Evolutionary conservation across 495 filamentous ascomycete species (phyloP), one percentile per base, ranked within the genome.

Genomic region (Xylaria longipes): DNA sequence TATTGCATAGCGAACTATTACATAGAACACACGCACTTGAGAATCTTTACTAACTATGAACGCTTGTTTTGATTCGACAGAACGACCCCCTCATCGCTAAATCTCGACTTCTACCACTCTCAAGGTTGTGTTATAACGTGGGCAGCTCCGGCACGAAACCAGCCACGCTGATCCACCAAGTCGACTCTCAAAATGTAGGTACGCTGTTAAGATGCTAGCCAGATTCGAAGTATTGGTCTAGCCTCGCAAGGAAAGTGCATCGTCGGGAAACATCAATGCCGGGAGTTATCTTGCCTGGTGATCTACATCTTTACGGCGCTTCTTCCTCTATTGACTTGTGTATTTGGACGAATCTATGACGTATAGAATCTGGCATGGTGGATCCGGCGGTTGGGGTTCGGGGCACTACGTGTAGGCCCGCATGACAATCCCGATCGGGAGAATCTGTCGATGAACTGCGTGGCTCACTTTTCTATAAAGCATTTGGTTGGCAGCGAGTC

Each of bases 331-430:
- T n/a, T n/a, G n/a, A n/a, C n/a, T n/a, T n/a, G n/a, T n/a, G n/a
- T n/a, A n/a, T n/a, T n/a, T n/a, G n/a, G n/a, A 17, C 9, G 27
- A 31, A 56, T 29, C 43, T 37, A 70, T 70, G 68, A 70, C 68
- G 68, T 62, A 70, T 62, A 43, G 3, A n/a, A 41, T 60, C 33
- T 48, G 9, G 14, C 33, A 25, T 33, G 45, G 68, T 52, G 68
- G 57, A 27, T n/a, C 68, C 17, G 17, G 29, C 57, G 56, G 68
- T 50, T 56, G 25, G 56, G 45, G 25, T 52, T 45, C 12, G 57
- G 29, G 57, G 39, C 31, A 3, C 12, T 20, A 57, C 20, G 22
- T 37, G 29, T n/a, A 1, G 63, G 15, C 33, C 35, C 48, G 46
- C 64, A 54, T 56, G 65, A 67, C 43, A 35, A 25, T 43, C 48